These are phyloP conservation scores for Ceratobasidium sp. DNA, from an alignment of 1,284 basidiomycete species.

Conservation along the genomic window DNA sequence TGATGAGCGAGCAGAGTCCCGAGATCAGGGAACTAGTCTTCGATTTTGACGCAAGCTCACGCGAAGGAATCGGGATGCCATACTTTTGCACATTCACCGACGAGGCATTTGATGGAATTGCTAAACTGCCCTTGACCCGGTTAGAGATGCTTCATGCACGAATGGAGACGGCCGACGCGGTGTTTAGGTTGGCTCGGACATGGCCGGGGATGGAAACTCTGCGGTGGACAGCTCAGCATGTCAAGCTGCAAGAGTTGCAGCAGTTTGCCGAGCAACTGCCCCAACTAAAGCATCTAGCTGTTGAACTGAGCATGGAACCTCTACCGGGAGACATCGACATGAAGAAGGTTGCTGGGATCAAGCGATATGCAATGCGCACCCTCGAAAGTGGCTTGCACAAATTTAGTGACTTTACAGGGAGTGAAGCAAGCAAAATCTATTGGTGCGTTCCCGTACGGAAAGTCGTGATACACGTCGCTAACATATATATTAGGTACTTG, in stretches of 20 bases:
- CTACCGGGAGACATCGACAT: neutral
- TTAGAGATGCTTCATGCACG: neutral
- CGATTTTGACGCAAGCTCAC: neutral
- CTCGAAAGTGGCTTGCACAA: neutral
- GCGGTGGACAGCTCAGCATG: neutral
- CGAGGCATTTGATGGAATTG: neutral
- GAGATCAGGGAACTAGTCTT: neutral
- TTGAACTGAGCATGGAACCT: neutral
- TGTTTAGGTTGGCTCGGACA: neutral
- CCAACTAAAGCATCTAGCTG: neutral
- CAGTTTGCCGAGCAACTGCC: neutral
- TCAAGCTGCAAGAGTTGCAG: neutral
- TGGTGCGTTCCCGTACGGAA: neutral
- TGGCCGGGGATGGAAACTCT: neutral
- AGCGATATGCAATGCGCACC: neutral
- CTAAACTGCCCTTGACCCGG: neutral
- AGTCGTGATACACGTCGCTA: neutral
- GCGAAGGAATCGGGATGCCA: neutral
- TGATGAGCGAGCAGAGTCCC: neutral
- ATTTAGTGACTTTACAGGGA: neutral
- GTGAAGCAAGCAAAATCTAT: neutral
- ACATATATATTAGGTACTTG: neutral
- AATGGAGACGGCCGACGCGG: neutral
- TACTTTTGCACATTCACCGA: neutral
- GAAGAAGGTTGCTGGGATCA: neutral